Base-by-base conservation (phyloP, 306 rosid species). In the Lupinus albus region DNA sequence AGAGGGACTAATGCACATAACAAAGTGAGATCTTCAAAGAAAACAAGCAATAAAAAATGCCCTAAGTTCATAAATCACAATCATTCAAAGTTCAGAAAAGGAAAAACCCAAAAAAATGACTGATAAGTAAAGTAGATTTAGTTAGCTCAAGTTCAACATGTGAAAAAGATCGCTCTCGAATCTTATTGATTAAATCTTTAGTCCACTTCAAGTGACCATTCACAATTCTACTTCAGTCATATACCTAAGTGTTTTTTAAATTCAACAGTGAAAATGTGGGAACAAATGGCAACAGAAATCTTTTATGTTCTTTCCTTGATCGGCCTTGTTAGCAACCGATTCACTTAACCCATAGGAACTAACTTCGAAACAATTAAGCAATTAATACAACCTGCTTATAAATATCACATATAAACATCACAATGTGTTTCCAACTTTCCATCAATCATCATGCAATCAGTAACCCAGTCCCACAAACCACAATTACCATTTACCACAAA, bases 301-400 rank as follows among this genome's bases (percentile, higher is more conserved):
- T 55, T 53, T 41, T 41, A 42, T 55, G 61, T 32, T 4, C 44
- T 68, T 72, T 77, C 55, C 65, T 35, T 70, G 45, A 56, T 36
- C 80, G 61, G 41, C 47, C 54, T 71, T 67, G 51, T 61, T 55
- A 73, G 56, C 74, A 63, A 64, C 71, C 79, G 61, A 74, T 60
- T 69, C 75, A 74, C 57, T 51, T 7, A 64, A 70, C 38, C 62
- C 42, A 53, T 13, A 41, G 3, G 28, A 68, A 55, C 76, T 48
- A 68, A 55, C 76, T 48, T 55, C 9, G 16, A 71, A 70, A 70
- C 64, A 54, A 41, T 66, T 16, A 51, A 17, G 25, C 25, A 73
- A 79, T 28, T 30, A 6, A 64, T 13, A 61, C 4, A 30, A 17
- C 49, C 50, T 15, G 35, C 33, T 49, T 13, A 14, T 49, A 44